phyloP scores from a whole-genome alignment of 1,284 basidiomycete species.

The Stygiomarasmius scandens region DNA sequence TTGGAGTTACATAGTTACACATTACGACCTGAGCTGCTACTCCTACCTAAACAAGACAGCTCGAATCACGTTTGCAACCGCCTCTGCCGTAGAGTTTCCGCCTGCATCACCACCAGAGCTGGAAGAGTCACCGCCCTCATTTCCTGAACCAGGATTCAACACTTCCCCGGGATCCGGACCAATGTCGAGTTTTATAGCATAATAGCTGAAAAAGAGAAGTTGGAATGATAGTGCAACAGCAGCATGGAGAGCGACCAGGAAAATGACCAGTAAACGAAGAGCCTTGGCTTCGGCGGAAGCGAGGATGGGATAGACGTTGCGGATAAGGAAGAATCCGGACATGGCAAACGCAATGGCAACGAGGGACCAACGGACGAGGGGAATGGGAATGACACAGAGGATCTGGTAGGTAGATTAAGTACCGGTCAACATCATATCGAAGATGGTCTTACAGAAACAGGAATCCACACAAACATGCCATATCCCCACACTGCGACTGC shows the following conservation, averaged over 20 bases:
- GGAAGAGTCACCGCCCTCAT: conserved; percentile 11
- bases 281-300: conserved; percentile 85
- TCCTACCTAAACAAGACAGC: not conserved
- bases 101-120: conserved; percentile 3
- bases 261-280: conserved; percentile 76
- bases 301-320: conserved; percentile 88
- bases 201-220: conserved; percentile 86
- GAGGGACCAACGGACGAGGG: conserved; percentile 79
- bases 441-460: conserved; percentile 63
- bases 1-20: not conserved
- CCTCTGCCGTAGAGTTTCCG: not conserved
- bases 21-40: not conserved
- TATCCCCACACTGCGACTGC: conserved; percentile 78
- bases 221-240: conserved; percentile 83
- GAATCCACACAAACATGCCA: conserved; percentile 77
- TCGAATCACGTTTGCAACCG: not conserved
- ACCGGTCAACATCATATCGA: not conserved
- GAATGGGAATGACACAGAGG: conserved; percentile 81
- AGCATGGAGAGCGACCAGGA: conserved; percentile 70
- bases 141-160: conserved; percentile 30
- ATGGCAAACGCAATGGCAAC: conserved; percentile 71
- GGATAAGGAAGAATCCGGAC: conserved; percentile 82
- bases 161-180: conserved; percentile 40
- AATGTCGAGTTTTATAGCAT: conserved; percentile 53
- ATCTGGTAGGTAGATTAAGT: conserved; percentile 45